Evolutionary conservation across 345 rosid species (phyloP), one percentile per base, ranked within the genome.

Genomic region (Corchorus capsularis): DNA sequence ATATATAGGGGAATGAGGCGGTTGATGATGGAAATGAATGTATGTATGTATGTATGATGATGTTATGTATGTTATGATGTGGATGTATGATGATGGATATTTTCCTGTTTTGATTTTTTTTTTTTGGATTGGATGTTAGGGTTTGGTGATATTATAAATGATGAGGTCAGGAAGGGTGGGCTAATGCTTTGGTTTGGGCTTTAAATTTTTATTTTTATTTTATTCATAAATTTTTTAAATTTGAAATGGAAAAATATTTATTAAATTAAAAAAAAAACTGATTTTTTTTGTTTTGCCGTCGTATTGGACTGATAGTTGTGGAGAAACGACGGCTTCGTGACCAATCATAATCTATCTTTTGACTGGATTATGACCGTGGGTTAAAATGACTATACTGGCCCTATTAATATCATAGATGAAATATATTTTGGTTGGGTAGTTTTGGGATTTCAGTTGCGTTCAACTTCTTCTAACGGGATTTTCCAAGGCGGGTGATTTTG

Each of bases 151-250:
- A n/a, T n/a, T n/a, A 5, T 49, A 46, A 35, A 46, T 16, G 46
- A 76, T 79, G 79, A 72, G 72, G 87, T 84, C 83, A 84, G 83
- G 69, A 53, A 34, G 53, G 53, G 79, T 5, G 83, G 81, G n/a
- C 80, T 69, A 16, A 11, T 17, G 19, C 43, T 6, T 7, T 3
- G 0, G 10, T 19, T 22, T 32, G 12, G 15, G 2, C 19, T 8
- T 12, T 35, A 16, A 62, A 39, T n/a, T n/a, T n/a, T n/a, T n/a
- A n/a, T n/a, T n/a, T n/a, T n/a, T n/a, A n/a, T n/a, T n/a, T n/a
- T n/a, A n/a, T n/a, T n/a, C n/a, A n/a, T n/a, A n/a, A 39, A 39
- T 39, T 39, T 14, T 56, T 1, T 0, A 13, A 56, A 1, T 56
- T 45, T 11, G 32, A 17, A 57, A n/a, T 3, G 2, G 20, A 57